Evolutionary conservation across 2,329 filamentous ascomycete genomes (phyloP).

Genomic region (Sclerotinia nivalis): DNA sequence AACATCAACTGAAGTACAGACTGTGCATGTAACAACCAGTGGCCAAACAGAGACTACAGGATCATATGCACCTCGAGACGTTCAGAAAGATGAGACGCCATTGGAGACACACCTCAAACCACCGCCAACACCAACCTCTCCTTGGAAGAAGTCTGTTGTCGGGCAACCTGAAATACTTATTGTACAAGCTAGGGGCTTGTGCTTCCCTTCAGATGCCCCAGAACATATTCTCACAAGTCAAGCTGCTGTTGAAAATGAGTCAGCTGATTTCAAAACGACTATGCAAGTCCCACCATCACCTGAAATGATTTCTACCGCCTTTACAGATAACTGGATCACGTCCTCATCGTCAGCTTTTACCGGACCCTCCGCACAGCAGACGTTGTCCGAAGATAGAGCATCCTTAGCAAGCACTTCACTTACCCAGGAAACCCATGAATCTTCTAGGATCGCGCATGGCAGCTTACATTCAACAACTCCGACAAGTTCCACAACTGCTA

Average conservation of each 20-base stretch:
- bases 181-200: not conserved
- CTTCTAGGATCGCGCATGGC: slow-evolving; percentile 24
- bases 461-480: slow-evolving; percentile 23
- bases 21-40: slow-evolving; percentile 1
- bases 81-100: slow-evolving; percentile 4
- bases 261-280: not conserved
- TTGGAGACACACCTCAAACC: not conserved
- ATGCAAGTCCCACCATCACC: slow-evolving; percentile 20
- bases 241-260: slow-evolving; percentile 7
- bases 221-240: slow-evolving; percentile 11
- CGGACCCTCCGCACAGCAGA: slow-evolving; percentile 16
- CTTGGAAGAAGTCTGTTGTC: slow-evolving; percentile 5
- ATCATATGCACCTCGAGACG: not conserved
- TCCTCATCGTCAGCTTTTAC: slow-evolving; percentile 17
- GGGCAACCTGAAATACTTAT: not conserved
- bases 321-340: slow-evolving; percentile 16
- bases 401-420: not conserved
- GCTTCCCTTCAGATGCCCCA: slow-evolving; percentile 21
- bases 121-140: slow-evolving; percentile 5
- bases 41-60: slow-evolving; percentile 12
- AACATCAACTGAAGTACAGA: slow-evolving; percentile 26
- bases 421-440: slow-evolving; percentile 7
- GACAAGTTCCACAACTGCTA: slow-evolving; percentile 23
- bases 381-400: not conserved
- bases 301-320: slow-evolving; percentile 19